These are phyloP conservation scores for Calonectria crousiana DNA, from an alignment of 2,329 filamentous ascomycete genomes.

Conservation along the genomic window DNA sequence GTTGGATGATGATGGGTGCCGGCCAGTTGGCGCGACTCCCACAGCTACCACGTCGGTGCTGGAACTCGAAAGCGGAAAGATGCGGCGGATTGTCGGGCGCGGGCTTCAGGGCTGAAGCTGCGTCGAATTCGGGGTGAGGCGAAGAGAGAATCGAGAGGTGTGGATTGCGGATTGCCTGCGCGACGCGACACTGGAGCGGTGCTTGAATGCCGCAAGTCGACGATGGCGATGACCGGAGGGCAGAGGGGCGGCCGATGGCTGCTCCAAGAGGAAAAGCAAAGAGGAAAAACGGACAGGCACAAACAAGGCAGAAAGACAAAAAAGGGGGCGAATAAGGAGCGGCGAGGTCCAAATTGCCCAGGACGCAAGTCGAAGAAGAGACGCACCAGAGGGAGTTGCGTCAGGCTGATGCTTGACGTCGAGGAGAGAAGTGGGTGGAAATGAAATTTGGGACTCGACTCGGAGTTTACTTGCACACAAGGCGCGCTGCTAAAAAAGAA, in stretches of 20 bases:
- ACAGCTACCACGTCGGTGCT: slow-evolving; percentile 36
- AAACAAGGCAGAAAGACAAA: slow-evolving; percentile 6
- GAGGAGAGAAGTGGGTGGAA: slow-evolving; percentile 31
- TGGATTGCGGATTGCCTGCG: slow-evolving; percentile 28
- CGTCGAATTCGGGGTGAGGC: slow-evolving; percentile 22
- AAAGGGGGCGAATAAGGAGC: slow-evolving; percentile 19
- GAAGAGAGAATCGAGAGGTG: background rate
- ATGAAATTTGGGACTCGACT: slow-evolving; percentile 44
- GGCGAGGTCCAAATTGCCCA: slow-evolving; percentile 13
- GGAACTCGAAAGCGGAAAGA: slow-evolving; percentile 30
- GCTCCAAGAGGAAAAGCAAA: slow-evolving; percentile 3
- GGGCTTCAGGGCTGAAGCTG: slow-evolving; percentile 40
- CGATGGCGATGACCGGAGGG: slow-evolving; percentile 32
- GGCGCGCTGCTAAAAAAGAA: slow-evolving; percentile 16
- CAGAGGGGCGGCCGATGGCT: slow-evolving; percentile 29
- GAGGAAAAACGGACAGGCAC: slow-evolving; percentile 11
- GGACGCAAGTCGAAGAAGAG: slow-evolving; percentile 25
- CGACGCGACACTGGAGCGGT: slow-evolving; percentile 39
- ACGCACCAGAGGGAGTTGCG: slow-evolving; percentile 38
- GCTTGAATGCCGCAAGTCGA: slow-evolving; percentile 32
- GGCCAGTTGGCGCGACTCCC: slow-evolving; percentile 51
- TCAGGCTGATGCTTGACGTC: slow-evolving; percentile 42
- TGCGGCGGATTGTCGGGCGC: slow-evolving; percentile 19
- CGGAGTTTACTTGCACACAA: slow-evolving; percentile 29
- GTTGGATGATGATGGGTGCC: slow-evolving; percentile 49